A percentile compares a stretch with the other conserved stretches of the same genome.
Conservation (phyloP, 2,329 filamentous ascomycete genomes). For the Epichloe sp. region DNA sequence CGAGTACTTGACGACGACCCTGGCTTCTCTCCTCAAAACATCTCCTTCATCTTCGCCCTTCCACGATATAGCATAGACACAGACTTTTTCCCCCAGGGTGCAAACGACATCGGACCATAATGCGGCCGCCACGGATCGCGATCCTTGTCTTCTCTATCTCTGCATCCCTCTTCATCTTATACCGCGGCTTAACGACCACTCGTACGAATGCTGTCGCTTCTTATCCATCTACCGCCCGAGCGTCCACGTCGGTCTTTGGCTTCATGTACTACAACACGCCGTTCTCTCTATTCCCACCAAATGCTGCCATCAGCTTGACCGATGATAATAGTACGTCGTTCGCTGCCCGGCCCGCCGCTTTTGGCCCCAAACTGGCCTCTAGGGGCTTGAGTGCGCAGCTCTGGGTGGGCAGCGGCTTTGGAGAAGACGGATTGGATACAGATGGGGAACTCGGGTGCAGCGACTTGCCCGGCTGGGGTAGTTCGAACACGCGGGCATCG, state of each 20-base stretch:
- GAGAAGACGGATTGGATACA: constrained; percentile 57
- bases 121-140: constrained; percentile 41
- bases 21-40: neutral
- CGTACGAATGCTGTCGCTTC: constrained; percentile 13
- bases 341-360: constrained; percentile 81
- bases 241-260: constrained; percentile 18
- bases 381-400: constrained; percentile 76
- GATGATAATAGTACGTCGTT: constrained; percentile 98
- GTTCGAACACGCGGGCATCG: constrained; percentile 36
- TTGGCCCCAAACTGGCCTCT: constrained; percentile 65
- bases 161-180: constrained; percentile 41
- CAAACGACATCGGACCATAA: constrained; percentile 17
- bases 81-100: neutral
- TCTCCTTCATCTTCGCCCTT: neutral
- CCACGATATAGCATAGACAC: neutral
- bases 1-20: neutral
- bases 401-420: constrained; percentile 88
- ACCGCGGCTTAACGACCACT: constrained; percentile 32
- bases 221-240: constrained; percentile 11
- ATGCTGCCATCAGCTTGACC: constrained; percentile 88
- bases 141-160: constrained; percentile 41
- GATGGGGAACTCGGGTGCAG: constrained; percentile 90
- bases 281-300: constrained; percentile 84
- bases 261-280: constrained; percentile 62
- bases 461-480: constrained; percentile 81